Base-by-base conservation (phyloP, 2,329 filamentous ascomycete genomes). In the Fusarium sp. region DNA sequence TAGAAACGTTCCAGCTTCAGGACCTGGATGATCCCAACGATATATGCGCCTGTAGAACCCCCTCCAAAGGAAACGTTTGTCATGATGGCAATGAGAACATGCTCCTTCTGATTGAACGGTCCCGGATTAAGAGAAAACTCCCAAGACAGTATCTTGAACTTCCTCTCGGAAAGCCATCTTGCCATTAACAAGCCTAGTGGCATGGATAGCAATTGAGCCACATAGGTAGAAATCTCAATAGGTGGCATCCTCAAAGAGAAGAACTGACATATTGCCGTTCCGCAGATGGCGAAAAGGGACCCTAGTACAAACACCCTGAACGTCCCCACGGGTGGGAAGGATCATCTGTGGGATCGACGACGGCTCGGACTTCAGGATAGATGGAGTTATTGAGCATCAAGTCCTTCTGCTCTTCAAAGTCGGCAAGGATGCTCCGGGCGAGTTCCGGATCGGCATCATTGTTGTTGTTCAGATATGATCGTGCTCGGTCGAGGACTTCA, bases 51-150 rank as follows among this genome's bases (percentile, higher is more conserved):
- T 27, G 81, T 81, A 47, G 68, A 59, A 57, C 66, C 65, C 1
- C 76, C 74, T 2, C 66, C 72, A 56, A 82, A 85, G 0, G 84
- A 83, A 0, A 87, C 86, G 76, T 90, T 90, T 35, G 90, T 87
- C 86, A 88, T 88, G 68, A 88, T 86, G n/a, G 85, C 85, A 56
- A 89, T 85, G 6, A 89, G 78, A 74, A 88, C 84, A 73, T 89
- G 87, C 73, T 90, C 87, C 72, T 89, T 90, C 66, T 85, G 85
- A 66, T 83, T 87, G 76, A 89, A 89, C 0, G 83, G 83, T 0
- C 87, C 86, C 0, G 87, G 86, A 64, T 88, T 89, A 7, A 83
- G 72, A 0, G 76, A 81, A 24, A 85, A 82, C 6, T 78, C 71
- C 18, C 70, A 69, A 1, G 27, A 31, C 6, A 61, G 54, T 2